These are phyloP conservation scores for Wickerhamomyces strasburgensis DNA, from an alignment of 805 yeast genomes.

Conservation along the genomic window DNA sequence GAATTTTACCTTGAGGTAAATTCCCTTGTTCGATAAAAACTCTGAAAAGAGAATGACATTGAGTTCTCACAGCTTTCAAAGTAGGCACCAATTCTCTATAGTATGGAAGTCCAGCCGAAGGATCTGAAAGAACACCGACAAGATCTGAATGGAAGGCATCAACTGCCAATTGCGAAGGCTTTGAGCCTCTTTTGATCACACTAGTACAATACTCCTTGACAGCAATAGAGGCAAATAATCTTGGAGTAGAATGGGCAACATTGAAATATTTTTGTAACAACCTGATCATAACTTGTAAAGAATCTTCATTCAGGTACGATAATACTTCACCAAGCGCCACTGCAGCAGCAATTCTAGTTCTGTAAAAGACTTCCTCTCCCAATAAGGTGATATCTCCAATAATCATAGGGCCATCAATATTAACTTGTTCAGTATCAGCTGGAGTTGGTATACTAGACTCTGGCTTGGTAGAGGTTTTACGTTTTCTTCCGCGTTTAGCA, in stretches of 20 bases:
- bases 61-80: conserved; percentile 77
- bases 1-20: conserved; percentile 63
- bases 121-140: conserved; percentile 35
- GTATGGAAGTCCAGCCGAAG: conserved; percentile 44
- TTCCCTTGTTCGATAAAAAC: conserved; percentile 76
- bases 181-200: conserved; percentile 14
- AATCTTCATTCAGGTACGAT: conserved; percentile 41
- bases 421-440: conserved; percentile 55
- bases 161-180: conserved; percentile 24
- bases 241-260: conserved; percentile 60
- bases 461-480: conserved; percentile 32
- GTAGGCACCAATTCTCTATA: conserved; percentile 86
- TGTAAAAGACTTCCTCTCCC: conserved; percentile 66
- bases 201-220: conserved; percentile 60
- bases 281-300: conserved; percentile 35
- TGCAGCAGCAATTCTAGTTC: conserved; percentile 74
- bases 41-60: conserved; percentile 76
- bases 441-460: conserved; percentile 41
- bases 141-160: conserved; percentile 27
- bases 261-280: conserved; percentile 22
- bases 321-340: conserved; percentile 66
- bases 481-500: conserved; percentile 40
- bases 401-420: conserved; percentile 89
- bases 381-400: conserved; percentile 87
- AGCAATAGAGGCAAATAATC: conserved; percentile 63